Conservation (phyloP, 2,329 filamentous ascomycete species). For the Colletotrichum melonis region DNA sequence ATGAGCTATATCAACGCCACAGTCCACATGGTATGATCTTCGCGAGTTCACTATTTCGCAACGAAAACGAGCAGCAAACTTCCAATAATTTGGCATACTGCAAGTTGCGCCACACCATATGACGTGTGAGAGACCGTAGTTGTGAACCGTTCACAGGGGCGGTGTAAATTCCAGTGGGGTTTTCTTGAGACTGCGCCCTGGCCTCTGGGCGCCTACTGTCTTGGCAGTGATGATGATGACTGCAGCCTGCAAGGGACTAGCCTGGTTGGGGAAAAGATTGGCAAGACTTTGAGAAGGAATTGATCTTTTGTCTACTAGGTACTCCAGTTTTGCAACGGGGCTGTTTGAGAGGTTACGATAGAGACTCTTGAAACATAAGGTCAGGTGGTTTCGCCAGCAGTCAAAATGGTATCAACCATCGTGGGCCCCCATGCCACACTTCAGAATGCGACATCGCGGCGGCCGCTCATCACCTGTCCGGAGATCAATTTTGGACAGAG, state of each 20-base stretch:
- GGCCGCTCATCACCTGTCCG: too few relatives aligned
- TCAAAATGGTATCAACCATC: too few relatives aligned
- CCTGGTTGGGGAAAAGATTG: neutral
- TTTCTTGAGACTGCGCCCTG: neutral
- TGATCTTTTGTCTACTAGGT: neutral
- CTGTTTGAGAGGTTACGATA: neutral
- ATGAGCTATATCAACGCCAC: neutral
- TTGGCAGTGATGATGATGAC: neutral
- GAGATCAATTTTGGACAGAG: too few relatives aligned
- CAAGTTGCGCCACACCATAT: neutral
- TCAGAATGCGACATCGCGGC: too few relatives aligned
- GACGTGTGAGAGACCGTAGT: neutral
- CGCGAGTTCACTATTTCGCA: too few relatives aligned
- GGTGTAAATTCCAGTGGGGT: neutral
- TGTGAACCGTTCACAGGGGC: neutral
- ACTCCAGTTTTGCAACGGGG: neutral
- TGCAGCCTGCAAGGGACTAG: neutral
- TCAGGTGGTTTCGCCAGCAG: too few relatives aligned
- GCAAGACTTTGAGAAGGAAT: neutral
- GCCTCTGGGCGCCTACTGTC: neutral
- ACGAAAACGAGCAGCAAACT: accelerated
- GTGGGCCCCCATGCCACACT: too few relatives aligned
- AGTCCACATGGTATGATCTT: neutral
- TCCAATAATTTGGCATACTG: neutral
- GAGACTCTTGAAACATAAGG: too few relatives aligned